Evolutionary conservation across 805 yeast genomes (phyloP), one percentile per base, ranked within the genome.

Genomic region (Schizosaccharomyces osmophilus): DNA sequence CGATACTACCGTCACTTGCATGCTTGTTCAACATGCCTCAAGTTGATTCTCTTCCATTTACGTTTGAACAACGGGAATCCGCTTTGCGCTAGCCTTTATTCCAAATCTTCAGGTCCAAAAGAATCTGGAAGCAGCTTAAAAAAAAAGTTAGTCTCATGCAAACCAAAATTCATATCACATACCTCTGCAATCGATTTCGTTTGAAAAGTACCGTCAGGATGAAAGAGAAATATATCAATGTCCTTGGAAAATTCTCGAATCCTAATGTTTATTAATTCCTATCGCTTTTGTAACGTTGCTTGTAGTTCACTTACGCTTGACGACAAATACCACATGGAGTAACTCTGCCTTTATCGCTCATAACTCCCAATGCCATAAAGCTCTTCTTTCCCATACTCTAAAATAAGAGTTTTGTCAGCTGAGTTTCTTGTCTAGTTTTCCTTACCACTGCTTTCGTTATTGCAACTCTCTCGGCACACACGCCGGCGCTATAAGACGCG

Each of bases 321-420:
- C 57, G 57, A 51, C 57, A 51, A 51, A 51, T 51, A 29, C 57
- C 57, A 24, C 57, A 51, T 17, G 57, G 57, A 9, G 36, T 51
- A 22, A 51, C 57, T 51, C 57, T 51, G 22, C 57, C 57, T 29
- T 51, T 51, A 29, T 22, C 36, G 15, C 57, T 24, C 57, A 51
- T 51, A 17, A 51, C 57, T 9, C 57, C 57, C 13, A 51, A 24
- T 6, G 57, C 57, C 57, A 51, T 51, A 51, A 51, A 51, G 5
- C 26, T 19, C 4, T 22, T 51, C 15, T 24, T 17, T 24, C 39
- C 57, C 36, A 29, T 24, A 29, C 36, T 51, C 57, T 51, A 11
- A 36, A 11, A 36, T 29, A 24, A 24, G 29, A 6, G 5, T 9
- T 5, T 4, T 24, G 31, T 24, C n/a, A 51, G n/a, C 24, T 9